A percentile compares a stretch with the other conserved stretches of the same genome.
These are phyloP conservation scores for Lactarius vividus DNA, from an alignment of 768 basidiomycete species.

Conservation along the genomic window DNA sequence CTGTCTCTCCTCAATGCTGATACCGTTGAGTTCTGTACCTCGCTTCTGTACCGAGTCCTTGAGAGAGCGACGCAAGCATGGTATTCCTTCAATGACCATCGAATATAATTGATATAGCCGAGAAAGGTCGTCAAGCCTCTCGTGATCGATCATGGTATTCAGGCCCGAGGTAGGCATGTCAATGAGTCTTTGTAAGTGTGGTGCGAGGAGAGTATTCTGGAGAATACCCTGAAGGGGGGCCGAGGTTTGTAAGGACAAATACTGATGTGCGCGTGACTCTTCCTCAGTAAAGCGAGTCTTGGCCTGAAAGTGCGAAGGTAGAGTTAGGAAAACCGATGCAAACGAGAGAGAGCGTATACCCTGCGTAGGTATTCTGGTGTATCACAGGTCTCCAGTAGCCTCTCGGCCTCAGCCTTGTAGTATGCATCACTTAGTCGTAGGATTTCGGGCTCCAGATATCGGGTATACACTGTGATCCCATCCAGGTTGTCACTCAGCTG, in stretches of 20 bases:
- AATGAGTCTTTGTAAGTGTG: conserved; percentile 74
- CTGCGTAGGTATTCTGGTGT: conserved; percentile 76
- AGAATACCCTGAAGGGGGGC: conserved; percentile 69
- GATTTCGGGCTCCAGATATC: conserved; percentile 80
- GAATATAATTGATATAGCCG: conserved; percentile 76
- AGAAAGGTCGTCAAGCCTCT: conserved; percentile 71
- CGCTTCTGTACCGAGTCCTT: conserved; percentile 69
- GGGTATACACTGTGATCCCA: conserved; percentile 68
- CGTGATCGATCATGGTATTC: conserved; percentile 79
- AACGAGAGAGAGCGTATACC: conserved; percentile 47
- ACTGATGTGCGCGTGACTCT: conserved; percentile 79
- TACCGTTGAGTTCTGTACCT: conserved; percentile 77
- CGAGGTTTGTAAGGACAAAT: conserved; percentile 74
- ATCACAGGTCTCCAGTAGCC: conserved; percentile 69
- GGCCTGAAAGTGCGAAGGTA: conserved; percentile 47
- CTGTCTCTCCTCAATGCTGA: conserved; percentile 38
- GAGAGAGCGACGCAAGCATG: conserved; percentile 60
- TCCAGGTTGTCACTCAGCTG: conserved; percentile 54
- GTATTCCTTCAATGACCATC: conserved; percentile 64
- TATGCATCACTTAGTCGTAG: conserved; percentile 75
- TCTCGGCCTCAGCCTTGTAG: conserved; percentile 72
- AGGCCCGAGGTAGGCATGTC: conserved; percentile 81
- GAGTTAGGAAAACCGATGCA: neutral
- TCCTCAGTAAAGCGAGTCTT: conserved; percentile 82
- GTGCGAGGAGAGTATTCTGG: conserved; percentile 69